phyloP scores from a whole-genome alignment of 371 early-diverging fungal species.

The Homolaphlyctis polyrhiza region DNA sequence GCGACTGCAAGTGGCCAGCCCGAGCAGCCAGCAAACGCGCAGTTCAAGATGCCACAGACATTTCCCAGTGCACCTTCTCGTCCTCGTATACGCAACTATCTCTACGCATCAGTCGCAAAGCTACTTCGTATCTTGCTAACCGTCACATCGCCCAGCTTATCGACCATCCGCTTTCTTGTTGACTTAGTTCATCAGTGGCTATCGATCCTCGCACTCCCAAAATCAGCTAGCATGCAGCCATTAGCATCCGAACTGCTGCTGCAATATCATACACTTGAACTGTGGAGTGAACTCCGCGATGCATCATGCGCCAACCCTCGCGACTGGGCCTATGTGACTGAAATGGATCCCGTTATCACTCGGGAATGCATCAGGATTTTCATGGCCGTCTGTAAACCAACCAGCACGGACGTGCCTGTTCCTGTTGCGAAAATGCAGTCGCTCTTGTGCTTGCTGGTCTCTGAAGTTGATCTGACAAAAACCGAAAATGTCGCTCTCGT shows the following conservation, averaged over 20 bases:
- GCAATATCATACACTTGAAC: not conserved
- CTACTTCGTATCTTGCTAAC: not conserved
- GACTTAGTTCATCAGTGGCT: conserved; percentile 1
- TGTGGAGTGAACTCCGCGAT: not conserved
- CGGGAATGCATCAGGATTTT: not conserved
- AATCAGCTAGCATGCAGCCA: not conserved
- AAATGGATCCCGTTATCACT: not conserved
- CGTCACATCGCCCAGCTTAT: not conserved
- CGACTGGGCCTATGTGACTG: not conserved
- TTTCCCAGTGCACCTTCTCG: not conserved
- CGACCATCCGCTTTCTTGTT: not conserved
- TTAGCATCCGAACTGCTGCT: not conserved
- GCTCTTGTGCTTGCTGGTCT: conserved; percentile 3
- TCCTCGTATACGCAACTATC: not conserved
- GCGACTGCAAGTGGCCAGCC: not conserved
- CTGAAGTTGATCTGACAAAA: not conserved
- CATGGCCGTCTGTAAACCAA: not conserved
- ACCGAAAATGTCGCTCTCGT: not conserved
- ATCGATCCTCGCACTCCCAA: not conserved
- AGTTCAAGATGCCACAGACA: not conserved
- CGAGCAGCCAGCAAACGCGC: not conserved
- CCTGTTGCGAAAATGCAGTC: not conserved
- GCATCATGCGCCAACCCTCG: not conserved
- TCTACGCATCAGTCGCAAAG: not conserved
- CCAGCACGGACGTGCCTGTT: not conserved